A percentile compares a stretch with the other conserved stretches of the same genome.
These are phyloP conservation scores for Cyclotella cryptica DNA, from an alignment of 108 stramenopile genomes.

Conservation along the genomic window DNA sequence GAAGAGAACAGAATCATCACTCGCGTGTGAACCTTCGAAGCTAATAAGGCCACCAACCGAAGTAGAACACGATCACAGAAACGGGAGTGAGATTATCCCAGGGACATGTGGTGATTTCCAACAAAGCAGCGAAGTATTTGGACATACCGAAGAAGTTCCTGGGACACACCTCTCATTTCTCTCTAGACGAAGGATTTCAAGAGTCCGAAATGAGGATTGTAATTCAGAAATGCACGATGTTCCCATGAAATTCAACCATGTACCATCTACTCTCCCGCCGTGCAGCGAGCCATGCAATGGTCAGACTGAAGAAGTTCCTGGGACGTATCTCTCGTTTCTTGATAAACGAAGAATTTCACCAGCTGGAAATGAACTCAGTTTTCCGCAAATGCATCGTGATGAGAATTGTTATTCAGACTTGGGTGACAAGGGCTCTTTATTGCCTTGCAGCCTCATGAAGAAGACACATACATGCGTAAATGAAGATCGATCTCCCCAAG, in stretches of 20 bases:
- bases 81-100: neutral
- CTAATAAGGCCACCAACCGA: too few species aligned
- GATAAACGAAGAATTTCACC: neutral
- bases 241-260: neutral
- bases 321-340: neutral
- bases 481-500: too few species aligned
- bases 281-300: too few species aligned
- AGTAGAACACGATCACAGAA: neutral
- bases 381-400: neutral
- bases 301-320: neutral
- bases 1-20: too few species aligned
- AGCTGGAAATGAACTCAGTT: neutral
- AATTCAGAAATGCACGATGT: neutral
- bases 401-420: neutral
- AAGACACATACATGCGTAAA: too few species aligned
- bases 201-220: neutral
- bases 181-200: neutral
- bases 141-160: constrained; percentile 6
- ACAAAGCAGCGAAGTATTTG: neutral
- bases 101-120: neutral
- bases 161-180: neutral
- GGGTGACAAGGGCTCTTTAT: neutral
- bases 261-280: too few species aligned
- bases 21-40: too few species aligned
- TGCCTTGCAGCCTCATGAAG: neutral